Conservation (phyloP, 1,284 basidiomycete species). For the Melampsora larici-populina region DNA sequence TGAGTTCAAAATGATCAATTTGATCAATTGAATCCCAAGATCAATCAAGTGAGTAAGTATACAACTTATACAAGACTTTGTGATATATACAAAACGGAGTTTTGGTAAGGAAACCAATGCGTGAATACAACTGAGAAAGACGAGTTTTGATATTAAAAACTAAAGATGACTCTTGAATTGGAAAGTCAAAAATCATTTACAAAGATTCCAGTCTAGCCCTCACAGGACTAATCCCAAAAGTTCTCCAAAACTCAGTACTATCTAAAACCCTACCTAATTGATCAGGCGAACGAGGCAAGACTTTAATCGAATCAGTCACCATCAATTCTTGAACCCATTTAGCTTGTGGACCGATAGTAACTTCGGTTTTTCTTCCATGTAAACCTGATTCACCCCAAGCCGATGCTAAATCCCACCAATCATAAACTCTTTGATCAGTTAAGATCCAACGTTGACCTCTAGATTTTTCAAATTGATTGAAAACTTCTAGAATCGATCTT, state of each 20-base stretch:
- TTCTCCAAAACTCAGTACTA: slow-evolving; percentile 63
- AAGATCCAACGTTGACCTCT: slow-evolving; percentile 50
- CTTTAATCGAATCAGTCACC: slow-evolving; percentile 59
- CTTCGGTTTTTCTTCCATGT: slow-evolving; percentile 29
- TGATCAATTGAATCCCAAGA: no score
- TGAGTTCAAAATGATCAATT: no score
- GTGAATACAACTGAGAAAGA: no score
- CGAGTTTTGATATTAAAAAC: no score
- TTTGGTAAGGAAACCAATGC: no score
- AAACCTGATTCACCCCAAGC: slow-evolving; percentile 58
- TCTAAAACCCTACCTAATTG: slow-evolving; percentile 61
- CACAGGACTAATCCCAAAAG: slow-evolving; percentile 49
- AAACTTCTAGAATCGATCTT: slow-evolving; percentile 59
- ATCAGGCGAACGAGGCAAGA: slow-evolving; percentile 60
- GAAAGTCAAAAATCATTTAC: no score
- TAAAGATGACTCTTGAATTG: no score
- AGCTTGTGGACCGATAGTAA: slow-evolving; percentile 41
- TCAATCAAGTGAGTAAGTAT: no score
- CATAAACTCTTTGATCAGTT: slow-evolving; percentile 62
- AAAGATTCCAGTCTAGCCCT: slow-evolving; percentile 45
- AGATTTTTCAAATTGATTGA: slow-evolving; percentile 24
- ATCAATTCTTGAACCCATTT: slow-evolving; percentile 64
- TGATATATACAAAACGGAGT: no score
- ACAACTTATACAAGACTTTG: no score
- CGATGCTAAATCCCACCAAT: slow-evolving; percentile 67